These are phyloP conservation scores for Hordeum marinum DNA, from an alignment of 176 grass and related monocot species.

Conservation along the genomic window DNA sequence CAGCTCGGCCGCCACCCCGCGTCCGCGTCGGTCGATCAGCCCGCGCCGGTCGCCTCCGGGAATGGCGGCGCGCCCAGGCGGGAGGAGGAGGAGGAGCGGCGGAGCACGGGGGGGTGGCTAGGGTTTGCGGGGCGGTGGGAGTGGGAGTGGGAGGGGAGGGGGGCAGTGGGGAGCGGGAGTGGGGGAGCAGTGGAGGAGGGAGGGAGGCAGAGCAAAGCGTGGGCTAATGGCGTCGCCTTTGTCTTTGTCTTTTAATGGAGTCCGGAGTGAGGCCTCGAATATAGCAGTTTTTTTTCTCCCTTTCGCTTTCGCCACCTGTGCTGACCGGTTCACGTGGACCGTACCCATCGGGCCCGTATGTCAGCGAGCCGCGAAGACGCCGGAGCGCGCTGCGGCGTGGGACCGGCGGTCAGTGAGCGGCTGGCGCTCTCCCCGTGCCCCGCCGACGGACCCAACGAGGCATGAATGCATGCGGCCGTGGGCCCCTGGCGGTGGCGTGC, in stretches of 20 bases:
- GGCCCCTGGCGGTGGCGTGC: not conserved
- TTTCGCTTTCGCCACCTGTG: constrained; percentile 21
- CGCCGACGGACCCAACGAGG: not conserved
- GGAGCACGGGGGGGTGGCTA: not conserved
- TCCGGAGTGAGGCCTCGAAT: constrained; percentile 36
- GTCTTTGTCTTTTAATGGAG: constrained; percentile 52
- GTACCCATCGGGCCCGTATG: too few relatives aligned
- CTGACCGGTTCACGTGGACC: not conserved
- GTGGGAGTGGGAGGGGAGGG: not conserved
- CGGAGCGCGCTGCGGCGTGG: too few relatives aligned
- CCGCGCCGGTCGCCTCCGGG: not conserved
- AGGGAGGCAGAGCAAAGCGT: not conserved
- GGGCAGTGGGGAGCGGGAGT: not conserved
- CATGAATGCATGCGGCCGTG: not conserved
- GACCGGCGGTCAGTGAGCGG: too few relatives aligned
- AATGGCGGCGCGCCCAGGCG: not conserved
- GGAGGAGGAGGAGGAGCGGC: not conserved
- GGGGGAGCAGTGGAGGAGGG: not conserved
- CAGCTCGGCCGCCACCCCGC: not conserved
- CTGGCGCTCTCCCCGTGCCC: too few relatives aligned
- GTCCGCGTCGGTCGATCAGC: not conserved
- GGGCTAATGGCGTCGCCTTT: constrained; percentile 36
- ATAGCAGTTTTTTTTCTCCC: not conserved
- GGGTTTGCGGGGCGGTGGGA: constrained; percentile 21
- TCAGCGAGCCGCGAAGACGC: too few relatives aligned